Conservation (phyloP, 1,284 basidiomycete genomes). For the Coniferiporia sulphurascens region DNA sequence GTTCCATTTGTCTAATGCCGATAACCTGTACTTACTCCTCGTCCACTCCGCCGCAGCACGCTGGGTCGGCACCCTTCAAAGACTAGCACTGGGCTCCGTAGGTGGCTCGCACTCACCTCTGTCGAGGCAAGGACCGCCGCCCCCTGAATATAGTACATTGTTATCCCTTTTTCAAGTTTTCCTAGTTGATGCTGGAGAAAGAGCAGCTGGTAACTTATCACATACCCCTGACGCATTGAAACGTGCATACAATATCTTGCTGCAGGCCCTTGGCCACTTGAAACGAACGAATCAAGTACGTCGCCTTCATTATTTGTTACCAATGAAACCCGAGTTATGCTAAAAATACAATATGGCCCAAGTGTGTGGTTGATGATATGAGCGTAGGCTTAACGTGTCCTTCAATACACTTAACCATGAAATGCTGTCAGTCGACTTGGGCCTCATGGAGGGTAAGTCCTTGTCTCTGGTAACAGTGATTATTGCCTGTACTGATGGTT, state of each 20-base stretch:
- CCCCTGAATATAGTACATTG: constrained; percentile 84
- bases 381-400: constrained; percentile 80
- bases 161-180: background rate
- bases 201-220: constrained; percentile 84
- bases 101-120: constrained; percentile 30
- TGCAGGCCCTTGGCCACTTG: constrained; percentile 55
- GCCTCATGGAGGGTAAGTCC: constrained; percentile 61
- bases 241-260: constrained; percentile 68
- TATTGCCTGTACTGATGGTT: constrained; percentile 8
- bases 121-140: constrained; percentile 42
- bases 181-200: constrained; percentile 6
- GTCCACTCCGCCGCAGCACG: constrained; percentile 25
- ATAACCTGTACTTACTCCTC: constrained; percentile 39
- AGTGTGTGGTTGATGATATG: constrained; percentile 86
- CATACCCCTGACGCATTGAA: constrained; percentile 78
- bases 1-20: constrained; percentile 56
- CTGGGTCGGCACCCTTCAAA: constrained; percentile 28
- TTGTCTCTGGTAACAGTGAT: constrained; percentile 5
- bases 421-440: constrained; percentile 71
- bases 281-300: constrained; percentile 70
- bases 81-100: constrained; percentile 31
- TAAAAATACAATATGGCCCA: constrained; percentile 44
- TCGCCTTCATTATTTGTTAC: constrained; percentile 17
- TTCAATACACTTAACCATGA: constrained; percentile 94
- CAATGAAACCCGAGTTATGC: no score